Evolutionary conservation across 1,284 basidiomycete genomes (phyloP).

Genomic region (Termitomyces sp.): DNA sequence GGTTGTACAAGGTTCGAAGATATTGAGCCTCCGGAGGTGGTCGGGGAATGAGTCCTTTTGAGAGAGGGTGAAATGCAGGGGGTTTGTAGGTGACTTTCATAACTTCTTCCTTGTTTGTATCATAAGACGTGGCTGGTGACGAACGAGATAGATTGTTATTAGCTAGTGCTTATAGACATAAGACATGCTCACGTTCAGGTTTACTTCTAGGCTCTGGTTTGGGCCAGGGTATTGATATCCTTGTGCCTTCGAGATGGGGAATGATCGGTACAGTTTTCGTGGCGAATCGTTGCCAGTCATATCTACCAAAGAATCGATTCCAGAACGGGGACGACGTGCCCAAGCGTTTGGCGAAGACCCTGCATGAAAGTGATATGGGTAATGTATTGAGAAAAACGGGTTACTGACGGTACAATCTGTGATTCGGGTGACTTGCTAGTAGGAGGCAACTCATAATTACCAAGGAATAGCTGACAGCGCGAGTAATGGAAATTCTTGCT

Average conservation of each 20-base stretch:
- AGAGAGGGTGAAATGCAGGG: constrained; percentile 41
- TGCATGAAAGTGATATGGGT: constrained; percentile 22
- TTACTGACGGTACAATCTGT: constrained; percentile 41
- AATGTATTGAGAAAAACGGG: neutral
- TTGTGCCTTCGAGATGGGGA: constrained; percentile 38
- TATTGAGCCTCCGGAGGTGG: constrained; percentile 52
- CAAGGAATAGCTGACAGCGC: constrained; percentile 69
- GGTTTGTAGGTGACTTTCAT: constrained; percentile 62
- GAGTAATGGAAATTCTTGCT: constrained; percentile 68
- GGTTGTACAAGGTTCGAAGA: constrained; percentile 51
- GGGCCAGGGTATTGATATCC: constrained; percentile 65
- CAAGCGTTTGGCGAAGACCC: constrained; percentile 72
- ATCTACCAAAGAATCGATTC: constrained; percentile 45
- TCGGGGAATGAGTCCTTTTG: constrained; percentile 33
- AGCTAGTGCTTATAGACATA: neutral
- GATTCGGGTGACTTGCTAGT: constrained; percentile 37
- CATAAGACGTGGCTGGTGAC: constrained; percentile 47
- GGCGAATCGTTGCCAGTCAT: constrained; percentile 64
- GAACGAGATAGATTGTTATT: neutral
- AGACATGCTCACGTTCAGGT: constrained; percentile 41
- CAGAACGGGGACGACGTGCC: constrained; percentile 55
- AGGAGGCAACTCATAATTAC: constrained; percentile 54
- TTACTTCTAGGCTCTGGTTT: constrained; percentile 36
- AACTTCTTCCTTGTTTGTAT: constrained; percentile 55
- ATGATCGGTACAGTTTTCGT: constrained; percentile 56